Base-by-base conservation (phyloP, 2,329 filamentous ascomycete species). In the Macrophomina phaseolina region DNA sequence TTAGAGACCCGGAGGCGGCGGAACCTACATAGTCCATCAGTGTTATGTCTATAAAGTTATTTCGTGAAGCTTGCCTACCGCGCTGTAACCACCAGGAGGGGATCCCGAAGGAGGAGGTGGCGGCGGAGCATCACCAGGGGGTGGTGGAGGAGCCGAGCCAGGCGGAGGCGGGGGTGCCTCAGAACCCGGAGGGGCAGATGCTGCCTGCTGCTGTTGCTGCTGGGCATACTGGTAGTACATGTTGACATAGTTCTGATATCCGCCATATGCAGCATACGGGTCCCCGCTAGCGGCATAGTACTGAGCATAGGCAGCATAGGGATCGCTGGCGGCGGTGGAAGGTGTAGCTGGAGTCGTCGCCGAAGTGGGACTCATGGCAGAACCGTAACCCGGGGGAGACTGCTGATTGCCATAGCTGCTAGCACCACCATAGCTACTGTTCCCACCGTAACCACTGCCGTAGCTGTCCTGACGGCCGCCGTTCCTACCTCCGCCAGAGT, bases 181-280 rank as follows among this genome's bases (percentile, higher is more conserved):
- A 56, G 71, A 69, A 34, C 73, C 69, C 63, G 73, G 69, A 58
- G 73, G 71, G 18, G 70, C 72, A 61, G 70, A 71, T 55, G 72
- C 73, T 16, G 63, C 70, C 64, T 67, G 71, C 71, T 67, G 64
- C 67, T 74, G 72, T 62, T 56, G 67, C 65, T 76, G 71, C 51
- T 71, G 70, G 34, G 67, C 49, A 68, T 78, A 76, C 61, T 75
- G 70, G 32, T 73, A 71, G 55, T 75, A 78, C 67, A 70, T 70
- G 56, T 73, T 72, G 58, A 74, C 67, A 64, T 80, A 79, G 11
- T 69, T 71, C 16, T 77, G 71, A 58, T 78, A 97, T 65, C 94
- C 94, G 69, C 94, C 94, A 72, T 95, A 97, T 8, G 91, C 89
- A 49, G 93, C 93, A 77, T 97, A 97, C 0, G 94, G 94, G 74